Base-by-base conservation (phyloP, 2,329 filamentous ascomycete genomes). In the Chalara sp. region DNA sequence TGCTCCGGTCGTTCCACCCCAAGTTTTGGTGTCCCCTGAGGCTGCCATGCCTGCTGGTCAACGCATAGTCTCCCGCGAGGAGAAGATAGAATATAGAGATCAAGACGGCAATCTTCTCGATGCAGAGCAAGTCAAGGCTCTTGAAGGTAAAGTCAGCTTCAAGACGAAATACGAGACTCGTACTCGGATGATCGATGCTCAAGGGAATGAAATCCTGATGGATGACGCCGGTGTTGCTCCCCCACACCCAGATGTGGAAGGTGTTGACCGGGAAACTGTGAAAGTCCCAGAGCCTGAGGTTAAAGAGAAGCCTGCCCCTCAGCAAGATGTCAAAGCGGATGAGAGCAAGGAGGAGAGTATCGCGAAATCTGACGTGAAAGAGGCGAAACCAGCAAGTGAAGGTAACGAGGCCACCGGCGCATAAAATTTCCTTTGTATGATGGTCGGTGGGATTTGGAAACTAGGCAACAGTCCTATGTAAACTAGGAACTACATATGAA, bases 131-230 rank as follows among this genome's bases (percentile, higher is more conserved):
- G 90, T 99, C 53, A 81, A 86, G 63, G 81, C 80, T 21, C 80
- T 99, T 32, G 81, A 92, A 68, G 93, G 92, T 63, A 95, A 96
- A 70, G 91, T 97, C 53, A 89, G 89, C 63, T 96, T 99, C 72
- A 84, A 95, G 72, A 97, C 93, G 10, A 86, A 86, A 59, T 96
- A 96, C 67, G 92, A 97, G 75, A 96, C 92, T n/a, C 81, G 87
- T 57, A 96, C 90, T 6, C 84, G 89, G 52, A 70, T 97, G 50
- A 76, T 96, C 40, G 89, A 96, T 68, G 80, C 80, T 48, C 68
- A 82, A 42, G 93, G 91, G 53, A 89, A 91, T 58, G 87, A 95
- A 64, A 70, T 96, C 8, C 51, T 54, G 30, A 46, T 48, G 6
- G 62, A 60, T 12, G 56, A 56, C 11, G 53, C 52, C 13, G 53